Evolutionary conservation across 352 stramenopile genomes (phyloP).

Genomic region (Pythium coloratum): DNA sequence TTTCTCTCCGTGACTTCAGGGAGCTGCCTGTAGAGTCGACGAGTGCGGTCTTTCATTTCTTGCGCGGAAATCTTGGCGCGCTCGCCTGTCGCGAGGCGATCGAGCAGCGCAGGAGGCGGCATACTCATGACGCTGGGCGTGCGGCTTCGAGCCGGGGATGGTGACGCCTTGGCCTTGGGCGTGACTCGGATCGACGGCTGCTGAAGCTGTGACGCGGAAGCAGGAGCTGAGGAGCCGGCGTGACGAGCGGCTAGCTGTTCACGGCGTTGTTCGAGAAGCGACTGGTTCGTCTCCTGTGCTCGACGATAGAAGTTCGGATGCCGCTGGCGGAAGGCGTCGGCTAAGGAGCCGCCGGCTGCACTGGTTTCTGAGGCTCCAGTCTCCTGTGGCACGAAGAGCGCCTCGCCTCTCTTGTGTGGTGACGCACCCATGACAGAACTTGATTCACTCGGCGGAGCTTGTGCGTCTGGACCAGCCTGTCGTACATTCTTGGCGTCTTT

Average conservation of each 20-base stretch:
- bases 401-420: slow-evolving; percentile 8
- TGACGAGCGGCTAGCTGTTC: slow-evolving; percentile 19
- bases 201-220: background rate
- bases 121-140: slow-evolving; percentile 12
- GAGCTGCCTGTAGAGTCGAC: slow-evolving; percentile 62
- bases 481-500: background rate
- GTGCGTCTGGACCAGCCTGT: background rate
- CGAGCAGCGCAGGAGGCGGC: slow-evolving; percentile 34
- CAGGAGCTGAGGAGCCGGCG: background rate
- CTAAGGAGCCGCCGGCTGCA: slow-evolving; percentile 31
- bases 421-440: too few species aligned
- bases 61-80: slow-evolving; percentile 54
- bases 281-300: slow-evolving; percentile 25
- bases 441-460: background rate
- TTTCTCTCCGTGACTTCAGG: slow-evolving; percentile 75
- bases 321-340: slow-evolving; percentile 57
- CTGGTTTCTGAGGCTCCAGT: background rate
- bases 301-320: slow-evolving; percentile 58
- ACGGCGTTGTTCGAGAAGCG: slow-evolving; percentile 33
- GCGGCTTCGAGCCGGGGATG: background rate
- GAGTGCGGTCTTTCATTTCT: slow-evolving; percentile 72
- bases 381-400: slow-evolving; percentile 16
- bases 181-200: background rate
- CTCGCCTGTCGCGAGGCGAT: slow-evolving; percentile 48
- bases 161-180: background rate